Evolutionary conservation across 169 alveolate genomes (phyloP).

Genomic region (Plasmodium reichenowi): DNA sequence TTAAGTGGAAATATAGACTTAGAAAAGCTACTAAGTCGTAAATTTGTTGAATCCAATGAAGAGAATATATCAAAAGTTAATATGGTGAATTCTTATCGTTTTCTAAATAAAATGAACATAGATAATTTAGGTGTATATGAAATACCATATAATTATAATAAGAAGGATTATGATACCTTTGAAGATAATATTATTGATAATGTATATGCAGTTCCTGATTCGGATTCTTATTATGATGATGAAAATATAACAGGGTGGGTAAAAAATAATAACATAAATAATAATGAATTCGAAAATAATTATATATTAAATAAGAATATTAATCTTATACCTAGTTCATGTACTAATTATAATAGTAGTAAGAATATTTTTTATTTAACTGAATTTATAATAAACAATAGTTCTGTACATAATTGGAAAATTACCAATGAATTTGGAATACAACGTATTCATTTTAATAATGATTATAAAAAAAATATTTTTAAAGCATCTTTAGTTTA

Average conservation of each 20-base stretch:
- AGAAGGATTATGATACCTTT: conserved; percentile 22
- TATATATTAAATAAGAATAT: too few species aligned
- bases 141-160: conserved; percentile 32
- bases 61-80: conserved; percentile 20
- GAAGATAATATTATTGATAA: conserved; percentile 5
- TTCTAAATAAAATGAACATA: conserved; percentile 25
- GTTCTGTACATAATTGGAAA: conserved; percentile 28
- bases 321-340: not conserved
- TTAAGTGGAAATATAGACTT: conserved; percentile 38
- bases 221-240: conserved; percentile 36
- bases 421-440: conserved; percentile 43
- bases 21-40: conserved; percentile 27
- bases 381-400: conserved; percentile 32
- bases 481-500: conserved; percentile 26
- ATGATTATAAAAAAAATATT: conserved; percentile 11
- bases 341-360: conserved; percentile 2
- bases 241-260: not conserved
- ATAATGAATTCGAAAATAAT: too few species aligned
- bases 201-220: conserved; percentile 69
- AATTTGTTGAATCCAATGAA: conserved; percentile 9
- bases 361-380: conserved; percentile 8
- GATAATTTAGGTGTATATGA: conserved; percentile 61
- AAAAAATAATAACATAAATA: conserved; percentile 3
- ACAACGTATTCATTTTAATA: conserved; percentile 17
- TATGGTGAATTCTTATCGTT: conserved; percentile 38